Conservation (phyloP, 2,329 filamentous ascomycete species). For the Colletotrichum salicis region DNA sequence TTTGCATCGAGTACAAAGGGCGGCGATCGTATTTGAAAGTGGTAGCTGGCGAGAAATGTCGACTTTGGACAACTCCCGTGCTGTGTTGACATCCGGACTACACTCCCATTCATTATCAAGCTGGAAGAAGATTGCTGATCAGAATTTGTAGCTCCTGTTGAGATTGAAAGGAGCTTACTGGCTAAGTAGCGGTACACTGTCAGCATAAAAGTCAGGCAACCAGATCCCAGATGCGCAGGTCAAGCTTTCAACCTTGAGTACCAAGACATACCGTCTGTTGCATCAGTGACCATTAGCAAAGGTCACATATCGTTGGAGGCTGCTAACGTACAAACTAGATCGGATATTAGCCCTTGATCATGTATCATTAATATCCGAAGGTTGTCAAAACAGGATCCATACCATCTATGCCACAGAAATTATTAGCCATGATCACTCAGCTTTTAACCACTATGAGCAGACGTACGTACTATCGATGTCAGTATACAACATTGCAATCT, state of each 20-base stretch:
- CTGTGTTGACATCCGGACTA: background rate
- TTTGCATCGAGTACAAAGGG: background rate
- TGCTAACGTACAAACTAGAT: background rate
- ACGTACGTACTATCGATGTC: constrained; percentile 1
- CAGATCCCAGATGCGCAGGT: background rate
- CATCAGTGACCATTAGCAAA: background rate
- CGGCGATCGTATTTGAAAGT: background rate
- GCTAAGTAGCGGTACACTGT: background rate
- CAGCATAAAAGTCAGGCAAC: background rate
- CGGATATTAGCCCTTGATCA: background rate
- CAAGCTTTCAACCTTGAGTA: background rate
- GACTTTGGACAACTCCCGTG: background rate
- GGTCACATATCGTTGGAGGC: background rate
- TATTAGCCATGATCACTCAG: background rate
- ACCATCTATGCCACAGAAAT: background rate
- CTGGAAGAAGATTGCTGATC: background rate
- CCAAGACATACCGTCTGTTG: background rate
- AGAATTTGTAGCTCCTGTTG: background rate
- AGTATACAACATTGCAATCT: background rate
- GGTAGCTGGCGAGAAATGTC: background rate
- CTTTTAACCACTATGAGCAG: background rate
- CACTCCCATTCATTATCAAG: constrained; percentile 9
- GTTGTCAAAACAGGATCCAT: background rate
- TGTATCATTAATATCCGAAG: background rate
- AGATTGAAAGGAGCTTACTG: background rate